Evolutionary conservation across 164 flowering plant species (phyloP), one percentile per base, ranked within the genome.

Genomic region (Annona cherimola): DNA sequence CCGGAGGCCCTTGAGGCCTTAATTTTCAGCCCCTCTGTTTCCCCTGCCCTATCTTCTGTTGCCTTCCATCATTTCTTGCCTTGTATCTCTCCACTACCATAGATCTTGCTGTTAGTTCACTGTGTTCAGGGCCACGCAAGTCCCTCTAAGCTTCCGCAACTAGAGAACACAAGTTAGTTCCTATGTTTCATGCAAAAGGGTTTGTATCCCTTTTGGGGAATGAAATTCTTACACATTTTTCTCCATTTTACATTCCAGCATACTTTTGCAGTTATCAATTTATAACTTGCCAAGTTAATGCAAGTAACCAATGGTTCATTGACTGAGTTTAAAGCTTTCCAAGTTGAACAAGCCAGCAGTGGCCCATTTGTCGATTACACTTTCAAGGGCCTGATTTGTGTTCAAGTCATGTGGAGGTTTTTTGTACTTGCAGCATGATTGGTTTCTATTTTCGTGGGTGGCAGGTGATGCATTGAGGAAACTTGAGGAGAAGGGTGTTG

Each of bases 401-500:
- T 61, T 61, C 19, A 6, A 20, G 2, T 61, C 26, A 20, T 61
- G 63, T 18, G 18, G n/a, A 4, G 20, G 3, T 3, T 61, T n/a
- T 20, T 9, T 64, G 44, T 44, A 64, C 41, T 39, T 41, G 41
- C 44, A 64, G 57, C 12, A 64, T 40, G 44, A 61, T 11, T 26
- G 19, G 6, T 40, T 3, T 64, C 40, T 63, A 26, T 54, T 69
- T 14, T 70, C 71, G 66, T 70, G 75, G 42, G 18, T 73, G 79
- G 74, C 80, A 93, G 99, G 87, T 79, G 96, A 88, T 77, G 91
- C 91, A 18, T 80, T 96, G 55, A 84, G 64, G 76, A 89, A 89
- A 71, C 93, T 96, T 45, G 97, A 93, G 84, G 97, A 90, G 71
- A 90, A 84, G 80, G 98, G 99, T 79, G 87, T 93, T 12, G 76